Conservation (phyloP, 805 yeast genomes). For the Myxozyma geophila region DNA sequence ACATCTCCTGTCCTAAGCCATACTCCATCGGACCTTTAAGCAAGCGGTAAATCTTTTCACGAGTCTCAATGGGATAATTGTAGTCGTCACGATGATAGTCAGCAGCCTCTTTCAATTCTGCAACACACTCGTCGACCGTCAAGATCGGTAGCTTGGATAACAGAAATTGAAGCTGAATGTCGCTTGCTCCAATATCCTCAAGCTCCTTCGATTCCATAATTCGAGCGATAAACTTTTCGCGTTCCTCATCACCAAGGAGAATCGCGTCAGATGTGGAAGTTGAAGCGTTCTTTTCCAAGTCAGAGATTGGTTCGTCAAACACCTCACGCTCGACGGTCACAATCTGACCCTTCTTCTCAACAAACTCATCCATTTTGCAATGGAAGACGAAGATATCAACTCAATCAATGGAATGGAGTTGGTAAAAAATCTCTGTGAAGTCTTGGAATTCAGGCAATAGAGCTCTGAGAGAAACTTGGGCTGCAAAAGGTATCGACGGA, state of each 20-base stretch:
- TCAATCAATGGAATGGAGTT: background rate
- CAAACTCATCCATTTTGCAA: constrained; percentile 1
- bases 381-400: background rate
- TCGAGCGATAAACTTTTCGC: constrained; percentile 11
- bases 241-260: background rate
- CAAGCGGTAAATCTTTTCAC: constrained; percentile 17
- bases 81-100: constrained; percentile 20
- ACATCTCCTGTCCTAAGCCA: constrained; percentile 23
- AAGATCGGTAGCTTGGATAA: constrained; percentile 5
- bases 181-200: constrained; percentile 25
- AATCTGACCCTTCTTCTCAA: constrained; percentile 3
- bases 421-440: background rate
- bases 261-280: background rate
- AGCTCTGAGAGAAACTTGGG: background rate
- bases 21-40: constrained; percentile 20
- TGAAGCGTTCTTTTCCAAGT: background rate
- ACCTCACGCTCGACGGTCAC: constrained; percentile 9
- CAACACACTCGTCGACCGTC: constrained; percentile 47
- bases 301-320: background rate
- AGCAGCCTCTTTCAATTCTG: constrained; percentile 31
- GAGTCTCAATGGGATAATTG: constrained; percentile 13
- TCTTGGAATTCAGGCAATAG: background rate
- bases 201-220: constrained; percentile 30
- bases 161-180: constrained; percentile 41
- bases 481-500: background rate